Evolutionary conservation across 371 early-diverging fungal genomes (phyloP).

Genomic region (Mortierella sp.): DNA sequence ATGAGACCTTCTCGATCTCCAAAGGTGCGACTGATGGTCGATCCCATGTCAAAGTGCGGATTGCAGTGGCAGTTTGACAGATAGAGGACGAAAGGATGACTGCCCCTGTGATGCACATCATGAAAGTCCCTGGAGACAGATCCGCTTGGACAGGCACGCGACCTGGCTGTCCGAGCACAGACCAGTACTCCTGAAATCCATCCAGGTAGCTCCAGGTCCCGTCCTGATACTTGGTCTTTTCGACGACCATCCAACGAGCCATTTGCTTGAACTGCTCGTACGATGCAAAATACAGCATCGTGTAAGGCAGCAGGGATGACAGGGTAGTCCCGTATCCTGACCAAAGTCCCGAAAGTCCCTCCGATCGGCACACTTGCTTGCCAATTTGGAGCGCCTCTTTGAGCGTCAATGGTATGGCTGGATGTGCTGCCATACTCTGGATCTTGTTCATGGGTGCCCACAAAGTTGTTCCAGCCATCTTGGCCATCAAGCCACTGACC

Average conservation of each 20-base stretch:
- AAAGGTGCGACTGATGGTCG: not conserved
- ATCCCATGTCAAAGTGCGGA: slow-evolving; percentile 9
- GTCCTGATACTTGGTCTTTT: not conserved
- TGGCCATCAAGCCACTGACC: slow-evolving; percentile 45
- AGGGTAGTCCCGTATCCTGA: slow-evolving; percentile 35
- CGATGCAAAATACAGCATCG: slow-evolving; percentile 51
- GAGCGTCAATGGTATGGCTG: slow-evolving; percentile 27
- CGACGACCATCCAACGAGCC: slow-evolving; percentile 21
- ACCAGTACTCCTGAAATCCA: slow-evolving; percentile 19
- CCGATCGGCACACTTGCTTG: slow-evolving; percentile 28
- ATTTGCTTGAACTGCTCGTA: slow-evolving; percentile 48
- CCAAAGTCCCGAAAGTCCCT: slow-evolving; percentile 40
- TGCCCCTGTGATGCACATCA: slow-evolving; percentile 42
- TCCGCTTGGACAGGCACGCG: not conserved
- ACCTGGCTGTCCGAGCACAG: slow-evolving; percentile 5
- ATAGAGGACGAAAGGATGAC: slow-evolving; percentile 31
- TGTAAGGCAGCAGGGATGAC: slow-evolving; percentile 39
- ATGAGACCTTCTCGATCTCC: not conserved
- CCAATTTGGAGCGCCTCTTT: slow-evolving; percentile 19
- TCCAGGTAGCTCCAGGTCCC: not conserved
- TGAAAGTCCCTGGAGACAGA: slow-evolving; percentile 26
- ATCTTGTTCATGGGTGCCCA: slow-evolving; percentile 53
- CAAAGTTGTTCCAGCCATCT: slow-evolving; percentile 26
- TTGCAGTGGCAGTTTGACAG: slow-evolving; percentile 33
- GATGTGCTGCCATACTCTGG: slow-evolving; percentile 28